Evolutionary conservation across 2,329 filamentous ascomycete species (phyloP).

Genomic region (Colletotrichum simmondsii): DNA sequence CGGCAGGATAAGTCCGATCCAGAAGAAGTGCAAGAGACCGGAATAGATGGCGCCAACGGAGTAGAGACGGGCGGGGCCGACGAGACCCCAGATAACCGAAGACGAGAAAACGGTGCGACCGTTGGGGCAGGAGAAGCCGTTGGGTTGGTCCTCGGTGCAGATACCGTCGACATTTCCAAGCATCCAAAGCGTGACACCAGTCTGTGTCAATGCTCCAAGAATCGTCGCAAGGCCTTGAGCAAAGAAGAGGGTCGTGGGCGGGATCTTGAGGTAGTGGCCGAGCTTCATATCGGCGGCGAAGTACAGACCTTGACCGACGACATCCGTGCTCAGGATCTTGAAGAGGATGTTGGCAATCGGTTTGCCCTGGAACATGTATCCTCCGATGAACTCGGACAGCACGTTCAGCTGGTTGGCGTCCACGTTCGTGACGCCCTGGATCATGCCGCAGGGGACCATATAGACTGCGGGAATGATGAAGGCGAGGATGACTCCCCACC

Average conservation of each 20-base stretch:
- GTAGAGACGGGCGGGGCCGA: slow-evolving; percentile 53
- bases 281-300: slow-evolving; percentile 62
- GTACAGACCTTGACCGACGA: slow-evolving; percentile 46
- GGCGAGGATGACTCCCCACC: slow-evolving; percentile 63
- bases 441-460: slow-evolving; percentile 63
- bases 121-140: slow-evolving; percentile 66
- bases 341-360: slow-evolving; percentile 49
- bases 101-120: slow-evolving; percentile 70
- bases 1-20: slow-evolving; percentile 61
- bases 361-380: slow-evolving; percentile 61
- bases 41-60: slow-evolving; percentile 56
- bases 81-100: slow-evolving; percentile 71
- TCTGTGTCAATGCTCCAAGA: slow-evolving; percentile 50
- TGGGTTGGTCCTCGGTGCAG: slow-evolving; percentile 58
- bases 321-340: slow-evolving; percentile 49
- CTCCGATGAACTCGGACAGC: slow-evolving; percentile 25
- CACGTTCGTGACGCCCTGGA: slow-evolving; percentile 54
- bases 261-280: slow-evolving; percentile 64
- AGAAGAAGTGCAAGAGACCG: slow-evolving; percentile 62
- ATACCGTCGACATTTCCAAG: slow-evolving; percentile 60
- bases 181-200: slow-evolving; percentile 44
- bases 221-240: slow-evolving; percentile 66
- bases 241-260: slow-evolving; percentile 68
- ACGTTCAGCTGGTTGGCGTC: slow-evolving; percentile 53
- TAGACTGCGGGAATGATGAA: slow-evolving; percentile 52